Evolutionary conservation across 2,329 filamentous ascomycete genomes (phyloP).

Genomic region (Colletotrichum filicis): DNA sequence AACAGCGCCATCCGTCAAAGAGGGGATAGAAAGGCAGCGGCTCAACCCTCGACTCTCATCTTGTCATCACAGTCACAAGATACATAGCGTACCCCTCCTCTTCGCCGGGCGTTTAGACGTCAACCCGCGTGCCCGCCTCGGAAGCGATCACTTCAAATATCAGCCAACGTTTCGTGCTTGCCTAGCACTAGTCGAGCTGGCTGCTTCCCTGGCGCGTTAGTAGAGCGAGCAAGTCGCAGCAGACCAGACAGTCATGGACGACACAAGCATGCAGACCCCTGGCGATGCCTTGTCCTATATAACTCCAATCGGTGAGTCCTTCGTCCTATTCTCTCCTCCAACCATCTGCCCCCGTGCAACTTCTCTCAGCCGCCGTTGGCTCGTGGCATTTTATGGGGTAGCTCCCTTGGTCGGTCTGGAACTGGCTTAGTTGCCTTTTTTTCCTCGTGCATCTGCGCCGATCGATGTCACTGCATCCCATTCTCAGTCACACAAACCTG

Average conservation of each 20-base stretch:
- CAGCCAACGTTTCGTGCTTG: constrained; percentile 27
- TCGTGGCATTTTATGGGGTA: constrained; percentile 47
- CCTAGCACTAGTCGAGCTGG: constrained; percentile 29
- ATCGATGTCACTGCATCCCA: constrained; percentile 36
- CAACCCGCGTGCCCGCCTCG: neutral
- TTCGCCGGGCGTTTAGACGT: neutral
- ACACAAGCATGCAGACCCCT: constrained; percentile 56
- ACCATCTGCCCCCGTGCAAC: constrained; percentile 62
- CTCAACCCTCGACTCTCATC: neutral
- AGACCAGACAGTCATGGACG: constrained; percentile 47
- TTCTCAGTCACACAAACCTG: constrained; percentile 22
- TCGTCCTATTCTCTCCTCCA: constrained; percentile 48
- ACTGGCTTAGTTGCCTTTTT: constrained; percentile 28
- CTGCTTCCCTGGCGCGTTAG: constrained; percentile 34
- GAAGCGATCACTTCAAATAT: constrained; percentile 12
- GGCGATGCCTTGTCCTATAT: constrained; percentile 60
- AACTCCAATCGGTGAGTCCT: constrained; percentile 65
- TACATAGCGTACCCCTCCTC: neutral
- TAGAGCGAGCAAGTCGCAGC: constrained; percentile 29
- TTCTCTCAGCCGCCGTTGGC: constrained; percentile 58
- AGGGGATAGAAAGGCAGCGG: neutral
- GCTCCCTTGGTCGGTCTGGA: constrained; percentile 19
- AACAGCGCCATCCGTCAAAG: constrained; percentile 9
- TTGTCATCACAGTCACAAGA: neutral
- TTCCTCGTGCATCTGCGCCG: constrained; percentile 5